phyloP scores from a whole-genome alignment of 169 alveolate genomes.

The Perkinsus olseni region DNA sequence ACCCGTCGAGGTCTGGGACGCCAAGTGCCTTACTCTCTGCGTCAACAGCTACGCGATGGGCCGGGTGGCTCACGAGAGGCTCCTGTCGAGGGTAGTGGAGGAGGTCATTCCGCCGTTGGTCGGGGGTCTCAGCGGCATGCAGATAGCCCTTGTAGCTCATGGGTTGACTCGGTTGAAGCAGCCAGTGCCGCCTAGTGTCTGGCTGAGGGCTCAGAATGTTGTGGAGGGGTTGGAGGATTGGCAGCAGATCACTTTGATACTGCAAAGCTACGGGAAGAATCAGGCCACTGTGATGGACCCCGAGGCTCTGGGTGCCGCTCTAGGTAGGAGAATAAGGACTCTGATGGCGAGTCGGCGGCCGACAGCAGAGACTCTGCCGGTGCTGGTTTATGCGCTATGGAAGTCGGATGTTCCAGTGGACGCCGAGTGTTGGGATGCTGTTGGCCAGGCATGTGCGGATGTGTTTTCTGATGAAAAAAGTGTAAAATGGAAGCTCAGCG shows the following conservation, averaged over 20 bases:
- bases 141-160: background rate
- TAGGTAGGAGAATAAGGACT: background rate
- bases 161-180: background rate
- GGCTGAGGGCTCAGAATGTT: background rate
- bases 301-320: background rate
- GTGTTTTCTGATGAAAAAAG: background rate
- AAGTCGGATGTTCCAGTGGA: background rate
- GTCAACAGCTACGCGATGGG: background rate
- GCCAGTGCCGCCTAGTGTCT: background rate
- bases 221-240: background rate
- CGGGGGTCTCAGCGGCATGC: background rate
- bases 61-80: background rate
- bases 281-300: background rate
- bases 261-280: background rate
- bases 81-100: background rate
- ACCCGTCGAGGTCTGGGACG: background rate
- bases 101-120: background rate
- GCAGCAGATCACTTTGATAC: background rate
- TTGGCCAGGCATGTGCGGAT: background rate
- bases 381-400: background rate
- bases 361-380: background rate
- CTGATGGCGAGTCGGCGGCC: background rate
- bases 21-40: background rate
- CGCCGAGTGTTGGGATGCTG: background rate
- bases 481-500: background rate